phyloP scores from a whole-genome alignment of 805 yeast genomes.

The Saturnispora sekii region DNA sequence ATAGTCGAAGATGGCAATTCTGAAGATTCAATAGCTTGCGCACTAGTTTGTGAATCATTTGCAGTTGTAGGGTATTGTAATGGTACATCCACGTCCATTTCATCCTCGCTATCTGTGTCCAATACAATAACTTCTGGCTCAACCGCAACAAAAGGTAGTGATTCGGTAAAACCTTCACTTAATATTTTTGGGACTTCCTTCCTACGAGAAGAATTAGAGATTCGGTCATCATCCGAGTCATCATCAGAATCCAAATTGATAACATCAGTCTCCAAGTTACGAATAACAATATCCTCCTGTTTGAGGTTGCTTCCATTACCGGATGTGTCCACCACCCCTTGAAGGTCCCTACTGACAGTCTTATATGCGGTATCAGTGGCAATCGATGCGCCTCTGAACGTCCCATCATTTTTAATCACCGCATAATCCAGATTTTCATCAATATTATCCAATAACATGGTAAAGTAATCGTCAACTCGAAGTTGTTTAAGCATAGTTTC shows the following conservation, averaged over 20 bases:
- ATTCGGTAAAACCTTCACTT: too few relatives aligned
- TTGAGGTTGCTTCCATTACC: conserved; percentile 4
- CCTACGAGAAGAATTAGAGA: neutral
- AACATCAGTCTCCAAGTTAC: conserved; percentile 1
- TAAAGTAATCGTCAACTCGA: conserved; percentile 65
- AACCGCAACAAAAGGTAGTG: too few relatives aligned
- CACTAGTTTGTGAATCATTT: too few relatives aligned
- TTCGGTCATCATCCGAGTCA: neutral
- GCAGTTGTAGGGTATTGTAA: too few relatives aligned
- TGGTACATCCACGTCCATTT: too few relatives aligned
- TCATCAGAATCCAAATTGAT: conserved; percentile 9
- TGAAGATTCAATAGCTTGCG: too few relatives aligned
- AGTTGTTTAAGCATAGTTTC: conserved; percentile 45
- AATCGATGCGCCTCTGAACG: conserved; percentile 41
- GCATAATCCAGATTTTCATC: conserved; percentile 52
- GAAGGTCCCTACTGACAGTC: conserved; percentile 3
- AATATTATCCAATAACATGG: conserved; percentile 48
- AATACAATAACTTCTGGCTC: too few relatives aligned
- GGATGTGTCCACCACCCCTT: neutral
- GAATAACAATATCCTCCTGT: conserved; percentile 9
- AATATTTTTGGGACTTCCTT: too few relatives aligned
- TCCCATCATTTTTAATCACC: conserved; percentile 59
- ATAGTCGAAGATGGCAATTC: too few relatives aligned
- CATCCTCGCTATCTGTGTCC: too few relatives aligned
- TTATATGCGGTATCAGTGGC: conserved; percentile 7